Conservation (phyloP, 2,329 filamentous ascomycete species). For the Plenodomus biglobosus region DNA sequence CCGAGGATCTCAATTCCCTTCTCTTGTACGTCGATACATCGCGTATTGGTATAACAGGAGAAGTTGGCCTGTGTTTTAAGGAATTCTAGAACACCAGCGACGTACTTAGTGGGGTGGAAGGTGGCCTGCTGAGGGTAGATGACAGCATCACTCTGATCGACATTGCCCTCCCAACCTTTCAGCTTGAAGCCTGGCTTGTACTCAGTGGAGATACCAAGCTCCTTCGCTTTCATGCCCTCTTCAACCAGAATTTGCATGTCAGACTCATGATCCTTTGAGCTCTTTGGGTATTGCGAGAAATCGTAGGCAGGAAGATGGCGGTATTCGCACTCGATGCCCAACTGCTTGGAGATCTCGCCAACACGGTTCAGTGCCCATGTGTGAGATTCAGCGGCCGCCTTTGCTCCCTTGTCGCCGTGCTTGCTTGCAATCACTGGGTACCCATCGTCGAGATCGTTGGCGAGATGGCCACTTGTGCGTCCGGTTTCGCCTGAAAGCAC, state of each 20-base stretch:
- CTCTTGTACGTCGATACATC: slow-evolving; percentile 53
- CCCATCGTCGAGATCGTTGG: slow-evolving; percentile 57
- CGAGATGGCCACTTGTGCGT: slow-evolving; percentile 57
- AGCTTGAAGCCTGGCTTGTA: slow-evolving; percentile 52
- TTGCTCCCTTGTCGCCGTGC: slow-evolving; percentile 54
- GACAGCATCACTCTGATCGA: slow-evolving; percentile 56
- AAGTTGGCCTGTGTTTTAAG: slow-evolving; percentile 57
- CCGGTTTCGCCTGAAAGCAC: slow-evolving; percentile 57
- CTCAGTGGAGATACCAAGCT: slow-evolving; percentile 48
- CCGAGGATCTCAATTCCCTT: slow-evolving; percentile 51
- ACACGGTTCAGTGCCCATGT: slow-evolving; percentile 57
- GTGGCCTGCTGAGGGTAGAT: slow-evolving; percentile 54
- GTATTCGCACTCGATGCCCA: slow-evolving; percentile 61
- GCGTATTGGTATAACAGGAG: slow-evolving; percentile 55
- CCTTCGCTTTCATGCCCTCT: slow-evolving; percentile 50
- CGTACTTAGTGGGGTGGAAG: slow-evolving; percentile 61
- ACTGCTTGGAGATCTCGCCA: slow-evolving; percentile 52
- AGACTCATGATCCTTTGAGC: slow-evolving; percentile 47
- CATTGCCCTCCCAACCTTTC: slow-evolving; percentile 54
- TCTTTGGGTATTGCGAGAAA: slow-evolving; percentile 53
- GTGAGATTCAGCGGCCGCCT: slow-evolving; percentile 56
- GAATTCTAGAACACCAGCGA: slow-evolving; percentile 56
- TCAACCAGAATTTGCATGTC: slow-evolving; percentile 51
- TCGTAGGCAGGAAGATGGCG: slow-evolving; percentile 53
- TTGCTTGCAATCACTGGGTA: slow-evolving; percentile 56